These are phyloP conservation scores for Petunia secreta DNA, from an alignment of 257 asterid genomes.

Conservation along the genomic window DNA sequence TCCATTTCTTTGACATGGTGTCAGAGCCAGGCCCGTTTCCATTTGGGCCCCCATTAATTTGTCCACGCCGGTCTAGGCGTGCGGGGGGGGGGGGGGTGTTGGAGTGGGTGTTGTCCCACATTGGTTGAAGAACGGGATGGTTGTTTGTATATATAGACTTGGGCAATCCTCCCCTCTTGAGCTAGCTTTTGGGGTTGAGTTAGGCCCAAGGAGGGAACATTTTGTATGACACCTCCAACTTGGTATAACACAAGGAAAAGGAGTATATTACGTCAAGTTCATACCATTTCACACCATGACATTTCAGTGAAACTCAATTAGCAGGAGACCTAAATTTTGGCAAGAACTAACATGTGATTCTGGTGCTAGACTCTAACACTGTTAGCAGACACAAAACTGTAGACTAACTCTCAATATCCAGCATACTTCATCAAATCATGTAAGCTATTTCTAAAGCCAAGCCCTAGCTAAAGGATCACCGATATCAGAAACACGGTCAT, in stretches of 20 bases:
- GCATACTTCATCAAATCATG: background rate
- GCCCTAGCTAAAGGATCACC: constrained; percentile 4
- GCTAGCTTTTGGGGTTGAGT: too few species aligned
- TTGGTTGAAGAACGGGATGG: too few species aligned
- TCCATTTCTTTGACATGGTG: too few species aligned
- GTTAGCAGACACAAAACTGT: background rate
- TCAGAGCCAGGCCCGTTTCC: too few species aligned
- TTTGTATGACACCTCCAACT: constrained; percentile 6
- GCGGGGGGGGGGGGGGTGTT: too few species aligned
- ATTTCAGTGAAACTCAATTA: background rate
- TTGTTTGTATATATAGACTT: too few species aligned
- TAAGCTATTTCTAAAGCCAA: constrained; percentile 1
- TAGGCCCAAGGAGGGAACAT: background rate
- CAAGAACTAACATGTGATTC: constrained; percentile 8
- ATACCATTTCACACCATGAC: background rate
- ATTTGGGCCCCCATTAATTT: too few species aligned
- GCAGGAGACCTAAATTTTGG: constrained; percentile 6
- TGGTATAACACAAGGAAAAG: constrained; percentile 10
- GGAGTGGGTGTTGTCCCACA: too few species aligned
- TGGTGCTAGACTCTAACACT: constrained; percentile 21
- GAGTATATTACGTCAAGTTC: constrained; percentile 8
- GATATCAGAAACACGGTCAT: background rate
- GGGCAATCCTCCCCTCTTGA: too few species aligned
- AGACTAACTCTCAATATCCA: constrained; percentile 2
- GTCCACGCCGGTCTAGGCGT: too few species aligned